Conservation (phyloP, 192 early-diverging fungal species). For the Mortierella alpina region DNA sequence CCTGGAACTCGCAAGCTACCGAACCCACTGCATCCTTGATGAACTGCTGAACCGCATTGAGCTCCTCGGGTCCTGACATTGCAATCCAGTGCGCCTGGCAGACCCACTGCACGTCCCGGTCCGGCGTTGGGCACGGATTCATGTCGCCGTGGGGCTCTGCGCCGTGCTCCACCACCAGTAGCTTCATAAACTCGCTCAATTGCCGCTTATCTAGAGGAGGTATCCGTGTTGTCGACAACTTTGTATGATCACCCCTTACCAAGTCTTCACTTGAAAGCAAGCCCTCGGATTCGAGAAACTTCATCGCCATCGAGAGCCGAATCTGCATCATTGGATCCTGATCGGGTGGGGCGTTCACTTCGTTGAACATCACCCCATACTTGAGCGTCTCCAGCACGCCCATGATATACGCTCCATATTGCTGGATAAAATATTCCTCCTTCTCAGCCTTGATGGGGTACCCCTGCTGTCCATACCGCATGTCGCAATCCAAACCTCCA, state of each 20-base stretch:
- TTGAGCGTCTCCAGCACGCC: constrained; percentile 31
- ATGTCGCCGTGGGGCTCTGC: constrained; percentile 3
- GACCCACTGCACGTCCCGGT: constrained; percentile 22
- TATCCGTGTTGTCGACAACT: not conserved
- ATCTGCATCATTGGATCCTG: constrained; percentile 6
- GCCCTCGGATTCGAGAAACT: constrained; percentile 2
- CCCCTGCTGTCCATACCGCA: constrained; percentile 14
- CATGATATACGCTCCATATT: constrained; percentile 26
- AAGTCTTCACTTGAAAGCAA: not conserved
- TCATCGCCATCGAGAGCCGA: constrained; percentile 14
- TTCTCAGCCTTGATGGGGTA: not conserved
- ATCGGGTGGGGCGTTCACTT: constrained; percentile 1
- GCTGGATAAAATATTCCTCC: not conserved
- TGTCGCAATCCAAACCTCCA: constrained; percentile 20
- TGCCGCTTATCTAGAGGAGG: constrained; percentile 9
- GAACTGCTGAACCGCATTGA: constrained; percentile 10
- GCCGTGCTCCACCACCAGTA: not conserved
- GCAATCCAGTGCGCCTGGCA: constrained; percentile 15
- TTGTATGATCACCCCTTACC: not conserved
- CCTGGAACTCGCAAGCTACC: constrained; percentile 2
- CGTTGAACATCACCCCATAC: constrained; percentile 17
- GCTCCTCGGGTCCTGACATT: constrained; percentile 8
- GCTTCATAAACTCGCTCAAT: not conserved
- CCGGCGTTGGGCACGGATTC: constrained; percentile 10
- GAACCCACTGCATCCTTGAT: constrained; percentile 12